phyloP scores from a whole-genome alignment of 2,329 filamentous ascomycete genomes.

The Rutstroemia sydowiana region DNA sequence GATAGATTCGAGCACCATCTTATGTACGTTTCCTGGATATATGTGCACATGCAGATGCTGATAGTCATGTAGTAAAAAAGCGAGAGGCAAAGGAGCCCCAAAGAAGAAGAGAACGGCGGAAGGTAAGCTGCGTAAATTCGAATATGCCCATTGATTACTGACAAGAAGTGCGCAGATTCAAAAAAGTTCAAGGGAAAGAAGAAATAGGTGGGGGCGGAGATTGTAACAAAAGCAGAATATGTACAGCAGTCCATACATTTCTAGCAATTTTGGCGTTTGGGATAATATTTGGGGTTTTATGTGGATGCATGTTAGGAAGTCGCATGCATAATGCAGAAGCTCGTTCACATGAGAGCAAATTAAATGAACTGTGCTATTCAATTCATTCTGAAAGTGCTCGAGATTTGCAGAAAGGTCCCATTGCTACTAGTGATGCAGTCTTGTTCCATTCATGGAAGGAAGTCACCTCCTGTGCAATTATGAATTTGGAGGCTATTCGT shows the following conservation, averaged over 20 bases:
- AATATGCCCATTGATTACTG: not conserved
- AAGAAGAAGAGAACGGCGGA: constrained; percentile 74
- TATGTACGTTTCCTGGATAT: constrained; percentile 25
- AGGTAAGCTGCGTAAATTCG: constrained; percentile 24
- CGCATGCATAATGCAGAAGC: not conserved
- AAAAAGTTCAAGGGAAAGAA: constrained; percentile 41
- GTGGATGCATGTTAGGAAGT: not conserved
- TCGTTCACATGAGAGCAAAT: constrained; percentile 1
- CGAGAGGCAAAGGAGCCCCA: constrained; percentile 78
- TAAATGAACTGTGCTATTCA: no score
- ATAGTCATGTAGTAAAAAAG: constrained; percentile 52
- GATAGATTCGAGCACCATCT: constrained; percentile 49
- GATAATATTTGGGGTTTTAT: not conserved
- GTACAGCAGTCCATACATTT: constrained; percentile 23
- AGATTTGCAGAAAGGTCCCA: no score
- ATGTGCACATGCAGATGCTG: constrained; percentile 52
- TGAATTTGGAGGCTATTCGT: no score
- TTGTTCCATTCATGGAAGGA: not conserved
- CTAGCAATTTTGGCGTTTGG: constrained; percentile 27
- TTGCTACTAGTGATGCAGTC: not conserved
- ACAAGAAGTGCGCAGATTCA: constrained; percentile 30
- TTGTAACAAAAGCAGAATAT: constrained; percentile 13
- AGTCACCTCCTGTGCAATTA: not conserved
- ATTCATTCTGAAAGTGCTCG: not conserved
- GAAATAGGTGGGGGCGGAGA: constrained; percentile 29